Percentiles rank a stretch among this genome's conserved stretches.
Conservation (phyloP, 441 rosid species). For the Euphorbia celastroides region DNA sequence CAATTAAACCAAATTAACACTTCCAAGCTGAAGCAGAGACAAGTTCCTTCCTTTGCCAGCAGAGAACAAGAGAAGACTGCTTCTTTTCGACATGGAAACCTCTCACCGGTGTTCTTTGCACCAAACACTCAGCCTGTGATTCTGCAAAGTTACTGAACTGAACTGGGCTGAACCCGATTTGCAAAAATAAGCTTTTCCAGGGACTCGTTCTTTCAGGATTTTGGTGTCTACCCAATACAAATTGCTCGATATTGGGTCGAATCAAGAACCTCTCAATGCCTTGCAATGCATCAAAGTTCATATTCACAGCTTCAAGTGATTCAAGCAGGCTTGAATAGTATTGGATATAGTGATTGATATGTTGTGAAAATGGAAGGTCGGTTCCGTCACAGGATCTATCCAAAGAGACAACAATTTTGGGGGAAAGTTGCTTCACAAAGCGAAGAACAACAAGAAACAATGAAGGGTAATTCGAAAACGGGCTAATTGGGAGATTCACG, state of each 20-base stretch:
- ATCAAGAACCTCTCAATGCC: constrained; percentile 56
- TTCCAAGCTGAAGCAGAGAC: constrained; percentile 63
- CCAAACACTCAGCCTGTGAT: constrained; percentile 60
- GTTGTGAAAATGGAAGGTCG: constrained; percentile 51
- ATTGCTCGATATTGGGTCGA: constrained; percentile 47
- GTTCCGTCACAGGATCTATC: constrained; percentile 48
- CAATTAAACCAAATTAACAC: constrained; percentile 28
- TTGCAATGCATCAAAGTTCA: constrained; percentile 35
- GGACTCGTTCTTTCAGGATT: constrained; percentile 31
- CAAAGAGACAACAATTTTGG: constrained; percentile 49
- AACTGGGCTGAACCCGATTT: constrained; percentile 48
- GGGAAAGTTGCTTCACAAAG: constrained; percentile 54
- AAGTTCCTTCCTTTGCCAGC: constrained; percentile 61
- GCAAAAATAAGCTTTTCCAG: constrained; percentile 42
- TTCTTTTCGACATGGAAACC: constrained; percentile 67
- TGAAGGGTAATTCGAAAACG: constrained; percentile 37
- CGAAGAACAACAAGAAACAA: constrained; percentile 38
- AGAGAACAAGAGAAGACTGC: constrained; percentile 52
- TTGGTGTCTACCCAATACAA: constrained; percentile 40
- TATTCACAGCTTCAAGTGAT: constrained; percentile 56
- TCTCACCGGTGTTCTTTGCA: constrained; percentile 44
- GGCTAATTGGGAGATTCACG: constrained; percentile 54
- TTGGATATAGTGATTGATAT: constrained; percentile 43
- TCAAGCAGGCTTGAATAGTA: constrained; percentile 44
- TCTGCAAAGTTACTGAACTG: constrained; percentile 57